Evolutionary conservation across 768 basidiomycete genomes (phyloP), one percentile per base, ranked within the genome.

Genomic region (Lactarius akahatsu): DNA sequence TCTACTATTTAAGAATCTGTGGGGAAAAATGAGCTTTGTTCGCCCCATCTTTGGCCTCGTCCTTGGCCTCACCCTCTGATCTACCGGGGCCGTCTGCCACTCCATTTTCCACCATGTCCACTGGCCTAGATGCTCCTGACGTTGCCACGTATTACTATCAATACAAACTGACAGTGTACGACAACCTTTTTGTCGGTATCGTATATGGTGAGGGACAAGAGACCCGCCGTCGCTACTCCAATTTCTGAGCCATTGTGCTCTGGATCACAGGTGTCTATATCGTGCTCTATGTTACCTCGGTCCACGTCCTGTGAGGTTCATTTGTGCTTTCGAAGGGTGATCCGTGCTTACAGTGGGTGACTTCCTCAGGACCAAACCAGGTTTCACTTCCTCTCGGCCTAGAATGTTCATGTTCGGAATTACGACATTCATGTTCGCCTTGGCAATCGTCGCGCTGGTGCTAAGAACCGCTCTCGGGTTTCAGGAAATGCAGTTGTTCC

Each of bases 391-490:
- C 0, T 36, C 36, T 23, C 20, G 32, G 57, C 36, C 57, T 23
- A 23, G 28, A 58, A 28, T 15, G 36, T 11, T 58, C 36, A 58
- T 58, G 57, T n/a, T 36, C 5, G 32, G 34, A 26, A 34, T 20
- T 36, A 58, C 34, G 10, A 58, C 57, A 15, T 36, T 40, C 57
- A 58, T 58, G 57, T 36, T 58, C 36, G 11, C 23, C n/a, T 26
- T 58, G n/a, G 36, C 36, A 15, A 20, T 40, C 23, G 3, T 58
- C 36, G 23, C 36, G 23, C 15, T 40, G n/a, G 57, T 40, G 57
- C 36, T 58, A 11, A 15, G 34, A 2, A 58, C 38, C 15, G 15
- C 13, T 7, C 6, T 40, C 2, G 20, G 23, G 20, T 40, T 58
- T 34, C 57, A 58, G 36, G 7, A 40, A 34, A 32, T 40, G 20